Evolutionary conservation across 116 monocot genomes (phyloP), one percentile per base, ranked within the genome.

Genomic region (Phalaenopsis hybrid): DNA sequence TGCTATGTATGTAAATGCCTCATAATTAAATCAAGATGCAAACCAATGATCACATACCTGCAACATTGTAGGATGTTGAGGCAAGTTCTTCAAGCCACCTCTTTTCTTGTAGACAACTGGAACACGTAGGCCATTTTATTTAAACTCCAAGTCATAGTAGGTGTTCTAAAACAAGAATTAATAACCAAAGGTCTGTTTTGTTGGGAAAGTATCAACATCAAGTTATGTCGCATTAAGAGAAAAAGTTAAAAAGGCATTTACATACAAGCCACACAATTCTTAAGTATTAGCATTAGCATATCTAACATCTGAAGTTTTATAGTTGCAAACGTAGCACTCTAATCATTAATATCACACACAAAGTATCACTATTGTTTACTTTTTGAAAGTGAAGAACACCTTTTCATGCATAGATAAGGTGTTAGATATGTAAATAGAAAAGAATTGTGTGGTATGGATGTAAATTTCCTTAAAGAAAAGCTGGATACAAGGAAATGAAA

Each of bases 91-190:
- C 69, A 69, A 31, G 31, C 33, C 33, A 12, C 69, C 69, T 25
- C 69, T 69, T n/a, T 61, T 34, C 33, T 69, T 33, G 69, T 10
- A 69, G 69, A 69, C 61, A 33, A 33, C 69, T 69, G 69, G 69
- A 12, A 11, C n/a, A 63, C 21, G n/a, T 23, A 63, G 63, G 18
- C 11, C 63, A 63, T 63, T 63, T 23, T 63, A 63, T n/a, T 63
- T 63, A 4, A 21, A 61, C n/a, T 9, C 61, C 4, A 61, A 61
- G 21, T 23, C 61, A 23, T 61, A 23, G 20, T 61, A 61, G 20
- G 21, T 61, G 61, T 21, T 61, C 20, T 61, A 61, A n/a, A 61
- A n/a, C 61, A 61, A 21, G n/a, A 61, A 61, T 61, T 6, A 21
- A 61, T 61, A 21, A 18, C 63, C 21, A 21, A 21, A 63, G n/a